Evolutionary conservation across 2,329 filamentous ascomycete genomes (phyloP).

Genomic region (Alternaria ventricosa): DNA sequence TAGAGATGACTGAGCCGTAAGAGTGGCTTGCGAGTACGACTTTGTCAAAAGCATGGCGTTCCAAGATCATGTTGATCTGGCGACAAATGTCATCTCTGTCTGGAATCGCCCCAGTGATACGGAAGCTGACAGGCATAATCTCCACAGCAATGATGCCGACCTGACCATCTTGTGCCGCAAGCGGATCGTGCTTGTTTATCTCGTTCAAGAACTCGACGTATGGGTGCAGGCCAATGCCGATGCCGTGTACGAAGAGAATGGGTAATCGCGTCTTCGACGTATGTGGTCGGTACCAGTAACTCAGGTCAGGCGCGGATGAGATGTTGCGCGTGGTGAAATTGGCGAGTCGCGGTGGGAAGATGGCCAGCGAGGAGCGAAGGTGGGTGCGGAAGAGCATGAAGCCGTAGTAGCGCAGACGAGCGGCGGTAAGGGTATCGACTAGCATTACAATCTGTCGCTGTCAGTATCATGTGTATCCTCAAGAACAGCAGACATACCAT

Average conservation of each 20-base stretch:
- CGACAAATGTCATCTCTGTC: slow-evolving; percentile 60
- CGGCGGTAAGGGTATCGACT: slow-evolving; percentile 56
- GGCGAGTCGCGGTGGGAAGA: slow-evolving; percentile 67
- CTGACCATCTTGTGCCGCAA: slow-evolving; percentile 49
- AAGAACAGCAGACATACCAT: slow-evolving; percentile 50
- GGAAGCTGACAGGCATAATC: slow-evolving; percentile 69
- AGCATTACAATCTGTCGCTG: slow-evolving; percentile 55
- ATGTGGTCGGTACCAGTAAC: slow-evolving; percentile 73
- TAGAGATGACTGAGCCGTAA: slow-evolving; percentile 69
- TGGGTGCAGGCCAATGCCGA: slow-evolving; percentile 70
- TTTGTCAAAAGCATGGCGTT: slow-evolving; percentile 62
- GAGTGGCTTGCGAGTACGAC: slow-evolving; percentile 67
- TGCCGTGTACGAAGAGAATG: slow-evolving; percentile 73
- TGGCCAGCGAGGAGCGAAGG: slow-evolving; percentile 52
- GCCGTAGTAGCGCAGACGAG: slow-evolving; percentile 55
- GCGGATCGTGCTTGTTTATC: slow-evolving; percentile 51
- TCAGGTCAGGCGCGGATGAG: slow-evolving; percentile 59
- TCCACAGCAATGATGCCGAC: slow-evolving; percentile 71
- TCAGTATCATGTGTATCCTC: background rate
- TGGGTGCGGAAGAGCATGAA: slow-evolving; percentile 61
- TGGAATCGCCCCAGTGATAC: slow-evolving; percentile 64
- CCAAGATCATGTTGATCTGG: slow-evolving; percentile 64
- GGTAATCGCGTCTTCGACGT: slow-evolving; percentile 64
- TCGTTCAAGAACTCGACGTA: slow-evolving; percentile 65
- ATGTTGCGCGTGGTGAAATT: slow-evolving; percentile 54